phyloP scores from a whole-genome alignment of 208 protist species.

The Trypanosoma scelopori region DNA sequence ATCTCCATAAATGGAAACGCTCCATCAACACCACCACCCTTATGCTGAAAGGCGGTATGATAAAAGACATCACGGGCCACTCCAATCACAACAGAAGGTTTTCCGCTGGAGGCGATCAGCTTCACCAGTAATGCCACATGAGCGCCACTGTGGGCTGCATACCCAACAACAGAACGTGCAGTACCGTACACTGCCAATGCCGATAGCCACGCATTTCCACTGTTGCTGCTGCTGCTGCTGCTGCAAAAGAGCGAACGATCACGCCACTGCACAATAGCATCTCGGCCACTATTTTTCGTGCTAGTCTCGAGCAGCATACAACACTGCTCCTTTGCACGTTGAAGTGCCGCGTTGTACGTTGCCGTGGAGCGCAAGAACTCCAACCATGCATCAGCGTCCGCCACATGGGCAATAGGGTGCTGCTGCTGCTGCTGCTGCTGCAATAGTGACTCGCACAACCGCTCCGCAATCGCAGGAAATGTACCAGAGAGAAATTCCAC shows the following conservation, averaged over 20 bases:
- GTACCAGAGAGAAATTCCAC: conserved; percentile 19
- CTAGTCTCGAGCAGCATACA: neutral
- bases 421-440: neutral
- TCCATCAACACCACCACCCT: neutral
- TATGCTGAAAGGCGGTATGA: neutral
- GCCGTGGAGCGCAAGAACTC: conserved; percentile 20
- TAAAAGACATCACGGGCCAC: conserved; percentile 22
- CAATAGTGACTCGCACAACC: conserved; percentile 17
- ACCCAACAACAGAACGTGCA: conserved; percentile 8
- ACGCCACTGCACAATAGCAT: conserved; percentile 12
- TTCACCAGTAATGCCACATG: conserved; percentile 17
- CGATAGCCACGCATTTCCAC: conserved; percentile 6
- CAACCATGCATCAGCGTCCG: conserved; percentile 11
- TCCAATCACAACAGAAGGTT: conserved; percentile 10
- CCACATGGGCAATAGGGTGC: neutral
- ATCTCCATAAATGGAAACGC: conserved; percentile 3
- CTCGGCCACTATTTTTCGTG: neutral
- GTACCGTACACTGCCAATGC: conserved; percentile 14
- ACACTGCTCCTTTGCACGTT: conserved; percentile 5
- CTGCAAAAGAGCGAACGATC: conserved; percentile 12
- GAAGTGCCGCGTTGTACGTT: conserved; percentile 18
- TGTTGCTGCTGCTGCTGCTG: neutral
- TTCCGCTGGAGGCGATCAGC: conserved; percentile 5
- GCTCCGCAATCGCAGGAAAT: conserved; percentile 8
- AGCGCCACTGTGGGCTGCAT: neutral